Percentiles rank a stretch among this genome's conserved stretches.
phyloP scores from a whole-genome alignment of 805 yeast species.

The Millerozyma acaciae region DNA sequence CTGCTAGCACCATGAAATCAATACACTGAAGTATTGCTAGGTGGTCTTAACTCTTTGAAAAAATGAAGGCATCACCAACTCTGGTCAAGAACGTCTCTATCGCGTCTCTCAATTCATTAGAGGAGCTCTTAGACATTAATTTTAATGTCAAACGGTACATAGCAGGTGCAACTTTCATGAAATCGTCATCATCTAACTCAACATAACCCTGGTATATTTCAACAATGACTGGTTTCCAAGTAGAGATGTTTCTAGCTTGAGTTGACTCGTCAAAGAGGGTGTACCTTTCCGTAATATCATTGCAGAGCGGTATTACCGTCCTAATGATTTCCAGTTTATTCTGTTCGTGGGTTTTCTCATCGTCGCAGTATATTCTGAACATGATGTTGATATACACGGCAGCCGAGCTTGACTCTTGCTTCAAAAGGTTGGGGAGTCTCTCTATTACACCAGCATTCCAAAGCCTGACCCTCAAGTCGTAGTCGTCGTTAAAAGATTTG shows the following conservation, averaged over 20 bases:
- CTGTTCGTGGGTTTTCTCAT: slow-evolving; percentile 44
- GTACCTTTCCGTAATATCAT: slow-evolving; percentile 65
- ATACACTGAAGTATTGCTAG: too few species aligned
- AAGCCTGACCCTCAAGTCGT: slow-evolving; percentile 78
- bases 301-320: slow-evolving; percentile 62
- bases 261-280: slow-evolving; percentile 71
- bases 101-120: slow-evolving; percentile 58
- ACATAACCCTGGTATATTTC: slow-evolving; percentile 81
- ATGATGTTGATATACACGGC: slow-evolving; percentile 80
- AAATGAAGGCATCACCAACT: slow-evolving; percentile 39
- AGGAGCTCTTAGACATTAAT: slow-evolving; percentile 57
- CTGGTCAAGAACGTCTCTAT: slow-evolving; percentile 55
- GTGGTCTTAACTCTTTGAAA: neutral
- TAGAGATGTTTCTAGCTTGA: slow-evolving; percentile 70
- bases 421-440: slow-evolving; percentile 83
- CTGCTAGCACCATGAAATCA: too few species aligned
- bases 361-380: slow-evolving; percentile 74
- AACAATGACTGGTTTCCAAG: slow-evolving; percentile 91
- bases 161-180: slow-evolving; percentile 51
- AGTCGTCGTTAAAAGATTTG: slow-evolving; percentile 81
- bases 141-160: slow-evolving; percentile 58
- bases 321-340: slow-evolving; percentile 50
- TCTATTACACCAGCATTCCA: slow-evolving; percentile 93
- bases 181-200: slow-evolving; percentile 72
- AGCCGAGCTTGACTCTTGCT: slow-evolving; percentile 88